Evolutionary conservation across 2,329 filamentous ascomycete genomes (phyloP), one percentile per base, ranked within the genome.

Genomic region (Colletotrichum nymphaeae): DNA sequence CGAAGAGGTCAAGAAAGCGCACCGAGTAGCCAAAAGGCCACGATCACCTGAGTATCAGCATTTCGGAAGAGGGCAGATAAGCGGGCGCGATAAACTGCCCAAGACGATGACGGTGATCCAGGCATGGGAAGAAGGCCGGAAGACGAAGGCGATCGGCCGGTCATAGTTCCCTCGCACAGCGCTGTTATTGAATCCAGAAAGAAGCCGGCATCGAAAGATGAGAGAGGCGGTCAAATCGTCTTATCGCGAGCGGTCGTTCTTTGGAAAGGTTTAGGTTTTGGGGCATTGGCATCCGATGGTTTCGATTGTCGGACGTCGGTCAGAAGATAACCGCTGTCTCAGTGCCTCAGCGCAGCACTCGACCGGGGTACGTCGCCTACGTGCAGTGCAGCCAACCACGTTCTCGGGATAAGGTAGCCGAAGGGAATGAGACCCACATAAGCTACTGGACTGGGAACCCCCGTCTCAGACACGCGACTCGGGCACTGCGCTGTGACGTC

Each of bases 11-110:
- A 19, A 12, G 58, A 16, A 4, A 35, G 12, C 67, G 73, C 37
- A 98, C 96, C 96, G 80, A 98, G 97, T 2, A 98, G 87, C 95
- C 95, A 98, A 80, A 98, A 98, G 32, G 96, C 94, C 63, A 92
- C 80, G 69, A 94, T 88, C 19, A 98, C 94, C 63, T 92, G 87
- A 1, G 89, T 88, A 78, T 97, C 92, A 60, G 91, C 89, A 71
- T 92, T 92, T 35, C 88, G 88, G 69, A 97, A 91, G 58, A 93
- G 78, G 24, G 88, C 85, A 63, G 84, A 85, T 30, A 97, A 79
- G 46, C 94, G 91, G 30, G 92, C 90, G 72, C 88, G 87, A 82
- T 94, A 96, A 69, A 90, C 82, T n/a, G 91, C 88, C 93, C 94
- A 95, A 60, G 93, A 94, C 4, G 94, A 89, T 0, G 87, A 85